Percentiles rank a stretch among this genome's conserved stretches.
phyloP scores from a whole-genome alignment of 495 filamentous ascomycete species.

The Hypoxylon lienhwacheense region DNA sequence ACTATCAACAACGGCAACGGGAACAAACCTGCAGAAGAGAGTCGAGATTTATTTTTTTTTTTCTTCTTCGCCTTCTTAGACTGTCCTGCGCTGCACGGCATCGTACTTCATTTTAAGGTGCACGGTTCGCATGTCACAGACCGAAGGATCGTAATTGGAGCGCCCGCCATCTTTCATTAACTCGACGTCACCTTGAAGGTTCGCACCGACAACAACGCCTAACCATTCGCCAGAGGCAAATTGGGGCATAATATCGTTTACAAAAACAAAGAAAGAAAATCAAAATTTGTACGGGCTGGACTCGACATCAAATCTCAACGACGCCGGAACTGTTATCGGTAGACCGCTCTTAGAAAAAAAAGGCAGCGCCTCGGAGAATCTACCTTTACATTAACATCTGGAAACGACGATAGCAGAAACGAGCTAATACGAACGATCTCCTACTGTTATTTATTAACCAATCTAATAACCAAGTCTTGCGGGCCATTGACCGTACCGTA shows the following conservation, averaged over 20 bases:
- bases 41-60: conserved; percentile 11
- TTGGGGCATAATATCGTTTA: conserved; percentile 23
- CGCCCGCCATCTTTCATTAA: conserved; percentile 18
- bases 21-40: conserved; percentile 16
- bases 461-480: conserved; percentile 10
- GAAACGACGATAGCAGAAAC: conserved; percentile 27
- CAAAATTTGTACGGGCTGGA: conserved; percentile 37
- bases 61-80: no score
- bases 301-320: conserved; percentile 27
- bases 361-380: conserved; percentile 33
- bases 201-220: conserved; percentile 23
- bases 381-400: conserved; percentile 15
- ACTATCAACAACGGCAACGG: conserved; percentile 9
- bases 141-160: conserved; percentile 12
- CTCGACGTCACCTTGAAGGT: conserved; percentile 30
- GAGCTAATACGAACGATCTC: conserved; percentile 31
- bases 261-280: conserved; percentile 2
- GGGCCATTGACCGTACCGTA: conserved; percentile 1
- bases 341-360: conserved; percentile 10
- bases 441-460: conserved; percentile 17
- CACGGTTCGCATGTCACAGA: conserved; percentile 23
- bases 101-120: conserved; percentile 4
- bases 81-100: conserved; percentile 21
- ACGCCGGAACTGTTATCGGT: conserved; percentile 13
- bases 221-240: conserved; percentile 36